These are phyloP conservation scores for Mucor racemosus DNA, from an alignment of 371 early-diverging fungal genomes.

Conservation along the genomic window DNA sequence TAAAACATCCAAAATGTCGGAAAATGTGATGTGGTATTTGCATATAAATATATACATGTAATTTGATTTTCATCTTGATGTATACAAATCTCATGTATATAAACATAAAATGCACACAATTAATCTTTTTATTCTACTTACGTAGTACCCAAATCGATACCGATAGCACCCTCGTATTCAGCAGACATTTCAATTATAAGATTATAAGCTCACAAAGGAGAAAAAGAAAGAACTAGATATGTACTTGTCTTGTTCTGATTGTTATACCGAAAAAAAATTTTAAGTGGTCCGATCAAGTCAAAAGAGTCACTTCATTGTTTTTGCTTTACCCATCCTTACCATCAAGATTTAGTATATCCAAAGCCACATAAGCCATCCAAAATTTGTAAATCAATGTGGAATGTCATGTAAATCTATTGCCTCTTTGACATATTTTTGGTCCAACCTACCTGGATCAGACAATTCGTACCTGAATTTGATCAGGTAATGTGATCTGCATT, in stretches of 20 bases:
- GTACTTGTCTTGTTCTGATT: background rate
- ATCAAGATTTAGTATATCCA: background rate
- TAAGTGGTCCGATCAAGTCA: slow-evolving; percentile 9
- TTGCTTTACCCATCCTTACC: no score
- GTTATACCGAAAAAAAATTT: slow-evolving; percentile 28
- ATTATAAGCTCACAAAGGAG: slow-evolving; percentile 25
- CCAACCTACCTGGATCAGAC: background rate
- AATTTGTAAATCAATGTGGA: background rate
- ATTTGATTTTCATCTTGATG: background rate
- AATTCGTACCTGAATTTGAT: background rate
- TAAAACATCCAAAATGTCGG: slow-evolving; percentile 33
- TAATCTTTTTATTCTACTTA: slow-evolving; percentile 12
- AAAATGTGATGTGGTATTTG: background rate
- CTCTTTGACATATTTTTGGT: no score
- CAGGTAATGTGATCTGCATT: background rate
- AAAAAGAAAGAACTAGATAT: slow-evolving; percentile 22
- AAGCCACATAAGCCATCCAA: slow-evolving; percentile 16
- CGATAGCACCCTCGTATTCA: slow-evolving; percentile 74
- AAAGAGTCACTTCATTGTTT: slow-evolving; percentile 3
- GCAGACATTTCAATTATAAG: slow-evolving; percentile 57
- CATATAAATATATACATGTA: background rate
- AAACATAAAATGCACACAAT: background rate
- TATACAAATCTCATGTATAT: background rate
- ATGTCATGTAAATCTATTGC: no score
- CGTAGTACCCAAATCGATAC: slow-evolving; percentile 62